Base-by-base conservation (phyloP, 2,329 filamentous ascomycete genomes). In the Paracorniculantispora psalliotae region DNA sequence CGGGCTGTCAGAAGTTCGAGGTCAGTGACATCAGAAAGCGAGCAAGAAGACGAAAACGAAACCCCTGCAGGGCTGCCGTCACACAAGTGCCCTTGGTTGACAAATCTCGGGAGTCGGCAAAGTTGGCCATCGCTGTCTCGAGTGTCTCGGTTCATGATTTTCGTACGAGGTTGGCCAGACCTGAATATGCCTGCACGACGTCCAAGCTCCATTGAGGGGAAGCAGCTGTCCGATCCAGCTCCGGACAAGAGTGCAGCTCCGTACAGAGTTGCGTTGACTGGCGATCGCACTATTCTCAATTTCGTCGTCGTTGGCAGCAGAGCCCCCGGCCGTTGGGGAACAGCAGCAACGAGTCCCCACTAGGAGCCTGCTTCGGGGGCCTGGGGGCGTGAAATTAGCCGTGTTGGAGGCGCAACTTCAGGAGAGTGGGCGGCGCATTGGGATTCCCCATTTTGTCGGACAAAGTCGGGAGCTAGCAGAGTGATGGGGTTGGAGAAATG, bases 391-490 rank as follows among this genome's bases (percentile, higher is more conserved):
- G 44, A 43, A 28, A 50, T 51, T 55, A 59, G 46, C 25, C n/a
- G 17, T 19, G 6, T 55, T 55, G 43, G 44, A 50, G 51, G 44
- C 33, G 50, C n/a, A n/a, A n/a, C n/a, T n/a, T n/a, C n/a, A n/a
- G n/a, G n/a, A n/a, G n/a, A n/a, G n/a, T n/a, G 43, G 47, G 58
- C 51, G 58, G 26, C 43, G 51, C 58, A 54, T 54, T 37, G 41
- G 58, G 21, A 28, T 41, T 59, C 58, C 28, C 58, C 51, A 59
- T 55, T 54, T 56, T 43, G 43, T 59, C 58, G 58, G 58, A 56
- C 19, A 25, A 59, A 55, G 51, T 59, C 58, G 58, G 58, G 25
- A 35, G 58, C 58, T 55, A 59, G 28, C 43, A 44, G 37, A 37
- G 12, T 26, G 13, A 49, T 54, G 51, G 35, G 33, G 44, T 59